Percentiles rank a stretch among this genome's conserved stretches.
These are phyloP conservation scores for Alternaria sp. DNA, from an alignment of 2,329 filamentous ascomycete species.

Conservation along the genomic window DNA sequence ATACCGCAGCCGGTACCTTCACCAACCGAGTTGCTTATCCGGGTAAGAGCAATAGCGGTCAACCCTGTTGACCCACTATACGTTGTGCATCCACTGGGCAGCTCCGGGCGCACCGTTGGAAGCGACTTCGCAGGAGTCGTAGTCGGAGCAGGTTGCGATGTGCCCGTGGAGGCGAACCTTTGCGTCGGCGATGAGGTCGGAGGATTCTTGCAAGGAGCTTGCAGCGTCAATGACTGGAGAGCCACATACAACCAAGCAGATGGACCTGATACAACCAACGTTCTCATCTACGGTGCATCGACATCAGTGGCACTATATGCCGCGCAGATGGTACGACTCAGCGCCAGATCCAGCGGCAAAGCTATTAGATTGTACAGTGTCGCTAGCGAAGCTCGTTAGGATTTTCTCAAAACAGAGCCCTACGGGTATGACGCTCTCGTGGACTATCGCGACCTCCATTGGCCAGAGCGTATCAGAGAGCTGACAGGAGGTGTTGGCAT, in stretches of 20 bases:
- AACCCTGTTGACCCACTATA: constrained; percentile 48
- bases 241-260: neutral
- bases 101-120: constrained; percentile 44
- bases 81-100: constrained; percentile 43
- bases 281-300: constrained; percentile 45
- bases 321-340: constrained; percentile 38
- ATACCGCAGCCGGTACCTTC: constrained; percentile 14
- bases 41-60: constrained; percentile 36
- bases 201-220: constrained; percentile 55
- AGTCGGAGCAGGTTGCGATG: constrained; percentile 22
- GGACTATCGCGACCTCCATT: neutral
- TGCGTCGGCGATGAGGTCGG: constrained; percentile 45
- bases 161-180: constrained; percentile 18
- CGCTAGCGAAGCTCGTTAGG: constrained; percentile 17
- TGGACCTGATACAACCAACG: constrained; percentile 7
- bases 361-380: neutral
- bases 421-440: constrained; percentile 26
- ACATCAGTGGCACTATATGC: constrained; percentile 45
- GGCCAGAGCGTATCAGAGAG: neutral
- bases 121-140: neutral
- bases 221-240: constrained; percentile 47
- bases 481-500: constrained; percentile 28
- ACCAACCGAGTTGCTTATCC: constrained; percentile 29
- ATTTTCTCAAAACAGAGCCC: constrained; percentile 38
- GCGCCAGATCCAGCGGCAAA: neutral